Conservation (phyloP, 2,329 filamentous ascomycete genomes). For the Talaromyces sp. region DNA sequence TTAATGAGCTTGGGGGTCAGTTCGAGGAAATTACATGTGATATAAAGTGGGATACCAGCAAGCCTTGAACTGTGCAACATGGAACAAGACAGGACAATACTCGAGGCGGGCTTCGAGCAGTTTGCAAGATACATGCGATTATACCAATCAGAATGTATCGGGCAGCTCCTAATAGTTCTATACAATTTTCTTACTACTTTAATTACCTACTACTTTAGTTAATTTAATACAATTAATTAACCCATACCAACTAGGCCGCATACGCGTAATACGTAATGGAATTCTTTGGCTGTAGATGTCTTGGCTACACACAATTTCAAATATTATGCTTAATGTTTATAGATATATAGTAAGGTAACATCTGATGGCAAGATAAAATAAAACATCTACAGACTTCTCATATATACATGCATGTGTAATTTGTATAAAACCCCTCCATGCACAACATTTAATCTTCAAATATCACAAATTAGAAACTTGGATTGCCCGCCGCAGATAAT, state of each 20-base stretch:
- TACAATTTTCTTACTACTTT: neutral
- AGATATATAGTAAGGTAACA: no score
- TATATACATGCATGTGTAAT: neutral
- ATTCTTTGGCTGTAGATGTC: neutral
- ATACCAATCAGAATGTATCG: neutral
- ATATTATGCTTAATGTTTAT: no score
- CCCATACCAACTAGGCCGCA: neutral
- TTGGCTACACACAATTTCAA: neutral
- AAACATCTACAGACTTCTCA: no score
- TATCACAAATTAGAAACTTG: neutral
- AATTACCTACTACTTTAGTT: neutral
- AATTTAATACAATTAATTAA: neutral
- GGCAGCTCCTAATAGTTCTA: neutral
- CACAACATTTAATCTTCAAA: neutral
- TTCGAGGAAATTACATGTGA: neutral
- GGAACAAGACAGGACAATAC: neutral
- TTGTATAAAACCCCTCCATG: neutral
- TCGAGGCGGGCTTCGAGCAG: neutral
- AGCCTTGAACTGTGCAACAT: neutral
- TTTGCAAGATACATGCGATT: neutral
- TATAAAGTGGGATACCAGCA: neutral
- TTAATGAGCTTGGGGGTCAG: neutral
- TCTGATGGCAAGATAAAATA: no score
- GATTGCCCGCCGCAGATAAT: conserved; percentile 7
- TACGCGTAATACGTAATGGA: neutral